Percentiles rank a stretch among this genome's conserved stretches.
phyloP scores from a whole-genome alignment of 2,329 filamentous ascomycete species.

The Colletotrichum kahawae region DNA sequence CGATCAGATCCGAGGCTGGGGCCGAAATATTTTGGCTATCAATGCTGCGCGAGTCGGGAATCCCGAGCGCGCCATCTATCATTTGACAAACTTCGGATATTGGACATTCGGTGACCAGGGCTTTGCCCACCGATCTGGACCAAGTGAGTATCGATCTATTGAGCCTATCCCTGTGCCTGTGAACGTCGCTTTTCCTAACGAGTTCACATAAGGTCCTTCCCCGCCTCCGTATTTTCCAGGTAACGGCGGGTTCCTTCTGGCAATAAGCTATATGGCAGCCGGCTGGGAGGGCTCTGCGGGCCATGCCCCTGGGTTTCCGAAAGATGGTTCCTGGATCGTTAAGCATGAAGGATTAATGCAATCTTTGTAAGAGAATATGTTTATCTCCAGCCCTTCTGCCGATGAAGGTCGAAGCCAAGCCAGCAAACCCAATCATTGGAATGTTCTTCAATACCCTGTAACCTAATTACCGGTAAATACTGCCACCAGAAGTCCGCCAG shows the following conservation, averaged over 20 bases:
- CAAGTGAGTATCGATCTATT: slow-evolving; percentile 15
- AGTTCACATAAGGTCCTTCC: not conserved
- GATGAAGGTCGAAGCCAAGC: not conserved
- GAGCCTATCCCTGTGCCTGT: not conserved
- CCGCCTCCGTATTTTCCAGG: slow-evolving; percentile 38
- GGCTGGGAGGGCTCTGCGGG: slow-evolving; percentile 14
- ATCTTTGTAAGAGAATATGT: not conserved
- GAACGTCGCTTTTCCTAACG: not conserved
- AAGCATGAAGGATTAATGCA: slow-evolving; percentile 23
- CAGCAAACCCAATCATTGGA: not conserved
- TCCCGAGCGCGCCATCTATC: slow-evolving; percentile 42
- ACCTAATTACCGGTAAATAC: slow-evolving; percentile 20
- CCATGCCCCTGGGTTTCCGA: slow-evolving; percentile 38
- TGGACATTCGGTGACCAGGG: slow-evolving; percentile 40
- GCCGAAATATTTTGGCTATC: slow-evolving; percentile 51
- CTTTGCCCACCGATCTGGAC: slow-evolving; percentile 32
- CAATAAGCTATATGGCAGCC: slow-evolving; percentile 41
- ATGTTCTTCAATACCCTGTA: not conserved
- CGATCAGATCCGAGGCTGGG: slow-evolving; percentile 48
- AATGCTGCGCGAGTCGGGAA: slow-evolving; percentile 45
- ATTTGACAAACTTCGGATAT: slow-evolving; percentile 44
- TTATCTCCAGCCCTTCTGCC: no score
- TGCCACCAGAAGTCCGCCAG: slow-evolving; percentile 34
- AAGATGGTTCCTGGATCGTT: slow-evolving; percentile 37
- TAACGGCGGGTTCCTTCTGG: slow-evolving; percentile 40